Base-by-base conservation (phyloP, 116 monocot genomes). In the Dioscorea cayenensis region DNA sequence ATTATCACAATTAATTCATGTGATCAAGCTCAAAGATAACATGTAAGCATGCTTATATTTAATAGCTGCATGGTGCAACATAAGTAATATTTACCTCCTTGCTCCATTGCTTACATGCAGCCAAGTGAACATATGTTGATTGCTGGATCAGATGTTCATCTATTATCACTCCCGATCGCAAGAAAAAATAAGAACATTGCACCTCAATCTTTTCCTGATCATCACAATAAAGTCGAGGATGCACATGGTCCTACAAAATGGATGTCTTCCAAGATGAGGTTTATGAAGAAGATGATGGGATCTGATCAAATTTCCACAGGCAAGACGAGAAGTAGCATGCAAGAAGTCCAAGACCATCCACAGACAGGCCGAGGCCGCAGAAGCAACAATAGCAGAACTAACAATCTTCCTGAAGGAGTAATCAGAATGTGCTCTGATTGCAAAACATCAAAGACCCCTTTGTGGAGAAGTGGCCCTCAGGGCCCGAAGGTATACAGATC, bases 401-500 rank as follows among this genome's bases (percentile, higher is more conserved):
- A 65, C 74, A 63, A 23, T 55, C 9, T 21, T 21, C 29, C 65
- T 32, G 21, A 62, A 21, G 72, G 66, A 3, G 60, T 66, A 8
- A 67, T 81, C 61, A 79, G 86, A 64, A 79, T 80, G 51, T 89
- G 93, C 80, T 87, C 89, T 0, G 82, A 82, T 52, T 93, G 93
- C 68, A 82, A 76, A 51, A 93, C 93, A 16, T 87, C 92, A 52
- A 92, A 87, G 71, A 92, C 92, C 32, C 92, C 92, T 61, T 50
- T 88, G 6, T 92, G 92, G 93, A 89, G 93, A 59, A 83, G 82
- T 55, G 93, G 93, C 60, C 93, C 93, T 66, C 75, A 49, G 18
- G 93, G 93, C 20, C 93, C 93, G 19, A 93, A 89, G 85, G 93
- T 93, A 71, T 13, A 25, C 14, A 38, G 7, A 9, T 27, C 22